Evolutionary conservation across 257 asterid species (phyloP).

Genomic region (Nicotiana benthamiana): DNA sequence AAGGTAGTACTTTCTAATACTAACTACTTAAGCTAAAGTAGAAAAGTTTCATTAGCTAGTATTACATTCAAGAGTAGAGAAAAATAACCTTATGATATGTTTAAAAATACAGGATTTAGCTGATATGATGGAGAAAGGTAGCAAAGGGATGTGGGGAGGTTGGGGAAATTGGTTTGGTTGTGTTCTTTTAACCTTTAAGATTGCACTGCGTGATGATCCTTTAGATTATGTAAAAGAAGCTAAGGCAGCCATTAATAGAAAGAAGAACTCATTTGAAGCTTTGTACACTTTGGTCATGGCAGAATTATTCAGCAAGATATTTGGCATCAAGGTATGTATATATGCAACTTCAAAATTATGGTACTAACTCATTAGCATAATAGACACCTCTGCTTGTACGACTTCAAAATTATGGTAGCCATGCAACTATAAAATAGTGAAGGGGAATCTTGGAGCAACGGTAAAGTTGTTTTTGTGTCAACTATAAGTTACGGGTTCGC

Average conservation of each 20-base stretch:
- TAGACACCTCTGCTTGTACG: no score
- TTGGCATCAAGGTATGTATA: neutral
- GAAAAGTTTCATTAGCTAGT: neutral
- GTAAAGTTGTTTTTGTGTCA: no score
- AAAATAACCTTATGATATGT: neutral
- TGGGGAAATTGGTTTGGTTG: conserved; percentile 10
- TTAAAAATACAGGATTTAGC: neutral
- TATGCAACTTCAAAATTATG: neutral
- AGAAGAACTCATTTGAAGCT: neutral
- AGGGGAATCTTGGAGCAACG: no score
- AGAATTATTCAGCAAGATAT: neutral
- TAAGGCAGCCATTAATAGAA: neutral
- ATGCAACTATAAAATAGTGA: no score
- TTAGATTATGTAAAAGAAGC: neutral
- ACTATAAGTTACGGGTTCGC: no score
- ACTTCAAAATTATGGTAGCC: no score
- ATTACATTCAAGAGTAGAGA: no score
- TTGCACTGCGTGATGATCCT: neutral
- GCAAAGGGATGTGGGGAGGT: neutral
- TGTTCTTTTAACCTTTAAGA: neutral
- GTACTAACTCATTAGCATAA: no score
- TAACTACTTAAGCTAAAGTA: neutral
- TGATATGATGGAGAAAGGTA: neutral
- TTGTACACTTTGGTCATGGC: neutral
- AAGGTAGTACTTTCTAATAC: no score